These are phyloP conservation scores for Noccaea caerulescens DNA, from an alignment of 345 rosid species.

Conservation along the genomic window DNA sequence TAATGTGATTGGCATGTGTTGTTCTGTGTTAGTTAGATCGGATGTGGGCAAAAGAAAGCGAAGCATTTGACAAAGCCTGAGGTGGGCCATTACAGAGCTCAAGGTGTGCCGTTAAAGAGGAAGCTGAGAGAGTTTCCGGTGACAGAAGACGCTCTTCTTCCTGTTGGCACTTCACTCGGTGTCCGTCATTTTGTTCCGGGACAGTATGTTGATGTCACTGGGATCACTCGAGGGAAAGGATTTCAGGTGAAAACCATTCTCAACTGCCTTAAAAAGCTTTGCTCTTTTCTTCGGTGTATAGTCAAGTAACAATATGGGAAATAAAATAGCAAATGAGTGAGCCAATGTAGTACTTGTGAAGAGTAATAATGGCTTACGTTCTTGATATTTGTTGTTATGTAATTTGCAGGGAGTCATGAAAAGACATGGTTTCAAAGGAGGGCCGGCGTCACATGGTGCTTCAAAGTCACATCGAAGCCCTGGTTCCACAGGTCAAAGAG, in stretches of 20 bases:
- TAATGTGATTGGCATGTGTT: conserved; percentile 41
- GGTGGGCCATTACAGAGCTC: conserved; percentile 97
- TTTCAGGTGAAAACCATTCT: conserved; percentile 63
- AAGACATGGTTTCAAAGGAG: conserved; percentile 62
- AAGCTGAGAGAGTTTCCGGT: conserved; percentile 93
- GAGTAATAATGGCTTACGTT: conserved; percentile 2
- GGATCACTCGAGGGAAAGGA: conserved; percentile 94
- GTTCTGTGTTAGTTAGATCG: conserved; percentile 75
- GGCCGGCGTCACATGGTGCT: conserved; percentile 82
- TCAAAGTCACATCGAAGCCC: conserved; percentile 72
- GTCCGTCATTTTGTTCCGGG: conserved; percentile 96
- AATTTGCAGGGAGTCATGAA: conserved; percentile 81
- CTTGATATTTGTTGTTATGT: conserved; percentile 33
- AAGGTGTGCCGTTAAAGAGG: conserved; percentile 90
- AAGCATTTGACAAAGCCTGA: conserved; percentile 93
- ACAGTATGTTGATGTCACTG: conserved; percentile 80
- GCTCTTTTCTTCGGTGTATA: conserved; percentile 4
- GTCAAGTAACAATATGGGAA: conserved; percentile 15
- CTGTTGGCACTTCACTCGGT: conserved; percentile 70
- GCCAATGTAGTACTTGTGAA: conserved; percentile 2
- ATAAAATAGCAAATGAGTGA: background rate
- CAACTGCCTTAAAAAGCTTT: conserved; percentile 7
- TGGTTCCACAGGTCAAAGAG: conserved; percentile 98
- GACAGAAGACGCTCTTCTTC: conserved; percentile 89
- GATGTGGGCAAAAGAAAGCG: conserved; percentile 91